Evolutionary conservation across 179 eudicot genomes (phyloP), one percentile per base, ranked within the genome.

Genomic region (Spinacia oleracea): DNA sequence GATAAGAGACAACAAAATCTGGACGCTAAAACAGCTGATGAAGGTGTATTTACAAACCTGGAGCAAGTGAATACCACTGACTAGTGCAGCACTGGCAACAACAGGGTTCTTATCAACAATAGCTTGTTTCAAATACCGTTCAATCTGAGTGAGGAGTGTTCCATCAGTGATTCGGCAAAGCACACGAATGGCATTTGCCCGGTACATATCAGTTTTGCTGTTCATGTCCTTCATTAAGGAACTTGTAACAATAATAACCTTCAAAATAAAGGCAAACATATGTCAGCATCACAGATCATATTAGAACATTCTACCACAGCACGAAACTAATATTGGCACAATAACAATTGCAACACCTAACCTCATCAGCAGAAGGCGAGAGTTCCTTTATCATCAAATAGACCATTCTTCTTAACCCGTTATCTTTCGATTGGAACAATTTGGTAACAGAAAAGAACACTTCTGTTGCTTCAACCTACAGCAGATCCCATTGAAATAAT

Each of bases 191-290:
- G 99, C 97, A 90, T 96, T 96, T 78, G 99, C 99, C 67, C 97
- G 87, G 70, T 93, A 96, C 96, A 94, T 92, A 84, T 94, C 99
- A 68, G 96, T 96, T 84, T 91, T 92, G 90, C 97, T 92, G 83
- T 91, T 93, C 98, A 96, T 93, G 86, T 96, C 99, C 86, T 96
- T 96, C 98, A 96, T 93, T 55, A 96, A 89, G 40, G 98, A 93
- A 84, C 99, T 96, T 15, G 97, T 96, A 74, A 96, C 99, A 78
- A 93, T 92, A 71, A 92, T 92, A 80, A 93, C 98, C 99, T 96
- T 84, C 50, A 42, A 70, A 74, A 5, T 12, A 1, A 59, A 60
- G 62, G 10, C 20, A 72, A 79, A 35, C n/a, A 72, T 6, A 12
- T n/a, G 16, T 79, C 80, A 76, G 53, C 53, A 71, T 50, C 51